Conservation (phyloP, 306 rosid genomes). For the Cicer cuneatum region DNA sequence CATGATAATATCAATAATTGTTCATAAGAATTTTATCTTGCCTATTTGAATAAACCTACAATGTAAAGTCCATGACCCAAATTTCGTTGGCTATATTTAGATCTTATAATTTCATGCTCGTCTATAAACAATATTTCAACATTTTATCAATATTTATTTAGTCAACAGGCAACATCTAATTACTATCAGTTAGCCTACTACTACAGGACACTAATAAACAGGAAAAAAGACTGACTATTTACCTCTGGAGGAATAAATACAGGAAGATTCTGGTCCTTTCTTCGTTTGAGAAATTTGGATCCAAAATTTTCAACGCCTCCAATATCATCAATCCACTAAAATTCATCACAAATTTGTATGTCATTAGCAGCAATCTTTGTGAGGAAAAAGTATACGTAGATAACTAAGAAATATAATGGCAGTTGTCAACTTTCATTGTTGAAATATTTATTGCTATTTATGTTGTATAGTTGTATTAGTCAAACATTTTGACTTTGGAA, state of each 20-base stretch:
- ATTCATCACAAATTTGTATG: constrained; percentile 37
- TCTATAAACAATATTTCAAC: constrained; percentile 8
- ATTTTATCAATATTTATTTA: constrained; percentile 26
- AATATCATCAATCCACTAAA: constrained; percentile 88
- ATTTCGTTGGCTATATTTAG: constrained; percentile 7
- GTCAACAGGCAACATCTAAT: constrained; percentile 30
- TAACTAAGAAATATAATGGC: constrained; percentile 35
- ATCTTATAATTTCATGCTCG: constrained; percentile 18
- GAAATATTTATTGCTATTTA: constrained; percentile 25
- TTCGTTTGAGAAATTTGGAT: constrained; percentile 64
- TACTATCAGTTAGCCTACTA: constrained; percentile 32
- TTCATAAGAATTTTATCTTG: constrained; percentile 8
- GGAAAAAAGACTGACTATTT: constrained; percentile 39
- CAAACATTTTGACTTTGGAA: background rate
- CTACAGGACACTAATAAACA: constrained; percentile 28
- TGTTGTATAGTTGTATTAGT: background rate
- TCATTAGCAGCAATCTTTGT: constrained; percentile 28
- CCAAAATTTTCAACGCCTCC: constrained; percentile 87
- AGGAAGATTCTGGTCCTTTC: constrained; percentile 72
- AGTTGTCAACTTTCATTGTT: constrained; percentile 25
- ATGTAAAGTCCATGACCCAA: background rate
- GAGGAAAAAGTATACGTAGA: background rate
- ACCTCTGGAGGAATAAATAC: constrained; percentile 89
- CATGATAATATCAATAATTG: constrained; percentile 30
- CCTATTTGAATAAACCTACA: background rate